phyloP scores from a whole-genome alignment of 345 rosid species.

The Eucalyptus curtisii region DNA sequence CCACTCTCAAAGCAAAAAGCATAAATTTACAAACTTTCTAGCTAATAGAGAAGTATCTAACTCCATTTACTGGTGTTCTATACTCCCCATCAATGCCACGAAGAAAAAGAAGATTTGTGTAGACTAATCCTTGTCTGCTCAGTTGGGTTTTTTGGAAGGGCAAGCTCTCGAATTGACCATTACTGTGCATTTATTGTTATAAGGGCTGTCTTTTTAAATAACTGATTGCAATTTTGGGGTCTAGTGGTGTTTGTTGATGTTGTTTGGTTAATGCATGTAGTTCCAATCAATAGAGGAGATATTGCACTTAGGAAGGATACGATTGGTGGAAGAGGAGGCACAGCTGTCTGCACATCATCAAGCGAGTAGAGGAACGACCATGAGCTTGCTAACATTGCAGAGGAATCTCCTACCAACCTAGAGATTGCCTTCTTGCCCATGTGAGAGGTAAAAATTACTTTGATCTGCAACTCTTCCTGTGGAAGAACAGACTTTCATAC shows the following conservation, averaged over 20 bases:
- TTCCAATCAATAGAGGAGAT: constrained; percentile 3
- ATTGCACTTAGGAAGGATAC: constrained; percentile 1
- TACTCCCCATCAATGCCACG: background rate
- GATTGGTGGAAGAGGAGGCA: constrained; percentile 12
- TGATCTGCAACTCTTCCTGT: constrained; percentile 48
- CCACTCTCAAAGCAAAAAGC: background rate
- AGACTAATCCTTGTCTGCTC: background rate
- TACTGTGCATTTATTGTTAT: background rate
- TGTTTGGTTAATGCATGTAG: constrained; percentile 9
- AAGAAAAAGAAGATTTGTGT: background rate
- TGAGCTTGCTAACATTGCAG: constrained; percentile 13
- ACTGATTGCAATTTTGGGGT: background rate
- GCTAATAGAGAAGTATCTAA: background rate
- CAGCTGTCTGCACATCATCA: constrained; percentile 4
- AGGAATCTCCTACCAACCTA: constrained; percentile 16
- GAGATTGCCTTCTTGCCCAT: constrained; percentile 62
- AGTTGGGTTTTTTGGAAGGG: background rate
- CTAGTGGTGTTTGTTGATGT: background rate
- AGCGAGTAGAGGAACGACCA: background rate
- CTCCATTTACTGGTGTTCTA: background rate
- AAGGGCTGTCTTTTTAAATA: background rate
- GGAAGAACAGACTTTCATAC: constrained; percentile 37
- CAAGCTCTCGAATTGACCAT: background rate
- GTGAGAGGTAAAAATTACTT: constrained; percentile 82
- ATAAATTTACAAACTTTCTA: background rate